These are phyloP conservation scores for Phylloporus sp. DNA, from an alignment of 1,284 basidiomycete species.

Conservation along the genomic window DNA sequence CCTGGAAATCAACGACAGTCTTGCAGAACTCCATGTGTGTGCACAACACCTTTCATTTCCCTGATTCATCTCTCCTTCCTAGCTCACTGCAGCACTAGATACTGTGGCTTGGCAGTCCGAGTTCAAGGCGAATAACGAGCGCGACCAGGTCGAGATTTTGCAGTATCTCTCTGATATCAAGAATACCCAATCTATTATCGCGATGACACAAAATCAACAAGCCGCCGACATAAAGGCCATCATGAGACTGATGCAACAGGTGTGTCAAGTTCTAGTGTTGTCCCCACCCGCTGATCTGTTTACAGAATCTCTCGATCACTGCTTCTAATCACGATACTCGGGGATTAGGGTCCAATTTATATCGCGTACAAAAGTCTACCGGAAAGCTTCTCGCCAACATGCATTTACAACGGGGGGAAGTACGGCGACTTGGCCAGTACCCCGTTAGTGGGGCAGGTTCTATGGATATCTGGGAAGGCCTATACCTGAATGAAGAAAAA, in stretches of 20 bases:
- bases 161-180: slow-evolving; percentile 52
- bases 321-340: slow-evolving; percentile 46
- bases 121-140: slow-evolving; percentile 44
- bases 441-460: slow-evolving; percentile 58
- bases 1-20: slow-evolving; percentile 48
- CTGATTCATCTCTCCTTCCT: slow-evolving; percentile 19
- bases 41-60: slow-evolving; percentile 1
- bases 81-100: slow-evolving; percentile 55
- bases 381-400: slow-evolving; percentile 56
- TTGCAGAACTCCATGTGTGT: slow-evolving; percentile 52
- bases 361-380: slow-evolving; percentile 52
- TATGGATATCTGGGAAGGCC: slow-evolving; percentile 61
- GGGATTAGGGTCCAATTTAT: slow-evolving; percentile 57
- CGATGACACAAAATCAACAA: slow-evolving; percentile 41
- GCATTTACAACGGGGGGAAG: slow-evolving; percentile 59
- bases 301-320: slow-evolving; percentile 39
- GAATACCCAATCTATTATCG: slow-evolving; percentile 47
- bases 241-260: slow-evolving; percentile 57
- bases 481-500: slow-evolving; percentile 60
- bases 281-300: background rate
- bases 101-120: slow-evolving; percentile 56
- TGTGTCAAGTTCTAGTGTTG: slow-evolving; percentile 20
- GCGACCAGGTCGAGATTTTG: slow-evolving; percentile 53
- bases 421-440: slow-evolving; percentile 53
- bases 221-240: slow-evolving; percentile 45